These are phyloP conservation scores for Saturnispora saitoi DNA, from an alignment of 805 yeast genomes.

Conservation along the genomic window DNA sequence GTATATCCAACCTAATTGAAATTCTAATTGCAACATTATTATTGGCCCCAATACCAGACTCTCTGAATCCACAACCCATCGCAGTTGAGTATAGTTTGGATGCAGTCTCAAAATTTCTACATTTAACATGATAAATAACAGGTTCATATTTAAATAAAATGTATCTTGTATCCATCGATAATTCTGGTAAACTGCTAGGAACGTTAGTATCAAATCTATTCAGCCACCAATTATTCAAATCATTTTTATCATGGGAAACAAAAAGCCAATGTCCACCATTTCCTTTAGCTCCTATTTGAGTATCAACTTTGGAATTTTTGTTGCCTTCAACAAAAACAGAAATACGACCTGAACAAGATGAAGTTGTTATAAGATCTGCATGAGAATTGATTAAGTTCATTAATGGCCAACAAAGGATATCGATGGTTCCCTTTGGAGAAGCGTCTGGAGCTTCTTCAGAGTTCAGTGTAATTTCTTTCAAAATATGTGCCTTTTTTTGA, in stretches of 20 bases:
- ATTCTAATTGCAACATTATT: conserved; percentile 71
- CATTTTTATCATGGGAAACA: conserved; percentile 56
- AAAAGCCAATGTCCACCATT: conserved; percentile 78
- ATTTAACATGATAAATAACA: conserved; percentile 73
- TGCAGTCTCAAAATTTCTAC: conserved; percentile 54
- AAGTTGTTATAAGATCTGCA: conserved; percentile 69
- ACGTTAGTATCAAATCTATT: conserved; percentile 10
- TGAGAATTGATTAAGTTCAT: conserved; percentile 58
- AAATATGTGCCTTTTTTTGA: conserved; percentile 51
- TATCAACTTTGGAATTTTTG: conserved; percentile 27
- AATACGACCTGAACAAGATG: conserved; percentile 82
- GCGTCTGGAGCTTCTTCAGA: conserved; percentile 42
- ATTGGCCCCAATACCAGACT: conserved; percentile 77
- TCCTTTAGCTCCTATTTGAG: conserved; percentile 72
- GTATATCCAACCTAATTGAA: conserved; percentile 66
- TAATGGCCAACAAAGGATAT: conserved; percentile 61
- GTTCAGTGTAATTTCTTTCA: conserved; percentile 42
- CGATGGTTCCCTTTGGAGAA: conserved; percentile 89
- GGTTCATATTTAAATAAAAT: conserved; percentile 79
- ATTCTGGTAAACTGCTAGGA: not conserved
- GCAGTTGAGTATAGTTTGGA: conserved; percentile 57
- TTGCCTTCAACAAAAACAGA: conserved; percentile 74
- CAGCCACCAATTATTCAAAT: conserved; percentile 43
- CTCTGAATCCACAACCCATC: conserved; percentile 80
- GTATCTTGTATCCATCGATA: conserved; percentile 34